Base-by-base conservation (phyloP, 805 yeast genomes). In the Metschnikowia hibisci region DNA sequence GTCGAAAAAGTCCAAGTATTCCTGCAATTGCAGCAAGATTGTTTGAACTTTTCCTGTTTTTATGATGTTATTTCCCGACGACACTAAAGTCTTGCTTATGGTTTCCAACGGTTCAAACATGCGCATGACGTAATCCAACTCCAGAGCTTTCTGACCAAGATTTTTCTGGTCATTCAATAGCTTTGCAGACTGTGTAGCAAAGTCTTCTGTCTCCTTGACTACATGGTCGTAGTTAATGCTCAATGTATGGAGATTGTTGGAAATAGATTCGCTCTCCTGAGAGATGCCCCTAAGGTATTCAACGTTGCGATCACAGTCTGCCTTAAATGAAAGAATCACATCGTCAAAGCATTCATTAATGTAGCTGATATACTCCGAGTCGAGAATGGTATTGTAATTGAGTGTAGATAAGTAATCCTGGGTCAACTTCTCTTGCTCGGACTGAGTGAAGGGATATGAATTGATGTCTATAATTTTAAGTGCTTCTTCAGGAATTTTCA, bases 21-120 rank as follows among this genome's bases (percentile, higher is more conserved):
- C 66, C 56, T 89, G 95, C 38, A 91, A 66, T 41, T 78, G 78
- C 1, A 40, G 46, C 41, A 91, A 61, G 3, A 69, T 66, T 4
- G 67, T 63, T 44, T 74, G 73, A 32, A 53, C 43, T 16, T 42
- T 43, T 6, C 56, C 56, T 3, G 51, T 47, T 34, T 77, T 72
- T 4, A 89, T 89, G 28, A 84, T 73, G 35, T 71, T 74, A n/a
- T 83, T 77, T 1, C 87, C 87, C 1, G 77, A 70, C 20, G 80
- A 75, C 50, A 88, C 84, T 47, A 91, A 73, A 32, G 74, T 72
- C 44, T 80, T 75, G 29, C 87, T 82, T 32, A 87, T 81, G 3
- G 76, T 67, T 42, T 88, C 95, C 41, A 91, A 66, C 15, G 78
- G 70, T 50, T 84, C 89, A 58, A 87, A 90, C 41, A 80, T 71